Conservation (phyloP, 2,329 filamentous ascomycete species). For the Pseudogymnoascus sp. region DNA sequence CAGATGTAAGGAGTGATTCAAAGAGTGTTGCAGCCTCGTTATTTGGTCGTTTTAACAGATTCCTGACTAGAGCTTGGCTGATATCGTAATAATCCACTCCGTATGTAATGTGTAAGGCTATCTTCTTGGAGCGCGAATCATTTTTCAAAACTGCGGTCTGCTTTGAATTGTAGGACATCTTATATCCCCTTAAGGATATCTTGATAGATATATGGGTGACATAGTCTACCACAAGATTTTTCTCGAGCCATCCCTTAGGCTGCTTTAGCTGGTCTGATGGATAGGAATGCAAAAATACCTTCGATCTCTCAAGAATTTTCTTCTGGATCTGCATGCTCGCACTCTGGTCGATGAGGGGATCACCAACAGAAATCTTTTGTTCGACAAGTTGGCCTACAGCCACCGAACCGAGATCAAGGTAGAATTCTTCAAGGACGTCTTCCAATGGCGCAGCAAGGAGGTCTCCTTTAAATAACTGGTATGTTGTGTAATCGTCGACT, state of each 20-base stretch:
- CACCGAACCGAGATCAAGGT: constrained; percentile 70
- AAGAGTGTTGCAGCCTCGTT: constrained; percentile 86
- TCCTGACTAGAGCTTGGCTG: constrained; percentile 74
- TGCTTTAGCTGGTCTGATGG: constrained; percentile 69
- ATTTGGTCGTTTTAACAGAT: constrained; percentile 74
- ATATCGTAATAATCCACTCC: constrained; percentile 85
- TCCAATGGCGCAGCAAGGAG: constrained; percentile 86
- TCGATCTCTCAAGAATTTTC: constrained; percentile 78
- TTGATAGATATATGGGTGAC: constrained; percentile 73
- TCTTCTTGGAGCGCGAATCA: constrained; percentile 42
- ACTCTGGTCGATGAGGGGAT: constrained; percentile 51
- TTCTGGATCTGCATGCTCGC: constrained; percentile 64
- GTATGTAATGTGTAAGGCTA: constrained; percentile 66
- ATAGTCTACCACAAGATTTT: constrained; percentile 69
- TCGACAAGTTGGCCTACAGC: constrained; percentile 71
- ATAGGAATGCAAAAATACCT: constrained; percentile 79
- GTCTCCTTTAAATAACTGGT: constrained; percentile 77
- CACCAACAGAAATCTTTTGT: constrained; percentile 67
- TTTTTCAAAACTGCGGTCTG: constrained; percentile 64
- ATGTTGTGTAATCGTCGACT: constrained; percentile 82
- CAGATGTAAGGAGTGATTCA: constrained; percentile 82
- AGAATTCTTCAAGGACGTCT: constrained; percentile 77
- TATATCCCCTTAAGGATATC: constrained; percentile 65
- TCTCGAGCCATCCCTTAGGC: constrained; percentile 84
- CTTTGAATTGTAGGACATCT: constrained; percentile 64